Evolutionary conservation across 305 asterid species (phyloP).

Genomic region (Solanum chacoense): DNA sequence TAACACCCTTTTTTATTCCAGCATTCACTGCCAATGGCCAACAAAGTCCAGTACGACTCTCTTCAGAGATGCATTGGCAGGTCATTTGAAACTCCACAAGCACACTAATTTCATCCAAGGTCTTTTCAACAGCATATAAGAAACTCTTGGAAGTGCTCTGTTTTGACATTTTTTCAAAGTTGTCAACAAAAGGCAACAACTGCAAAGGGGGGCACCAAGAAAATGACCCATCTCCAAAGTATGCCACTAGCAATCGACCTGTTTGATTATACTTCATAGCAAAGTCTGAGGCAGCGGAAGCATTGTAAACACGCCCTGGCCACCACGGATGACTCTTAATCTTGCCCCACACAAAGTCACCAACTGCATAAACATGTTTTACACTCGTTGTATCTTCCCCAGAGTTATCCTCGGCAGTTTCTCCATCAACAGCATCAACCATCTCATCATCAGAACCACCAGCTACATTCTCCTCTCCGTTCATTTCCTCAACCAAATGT

Average conservation of each 20-base stretch:
- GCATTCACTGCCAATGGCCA: constrained; percentile 31
- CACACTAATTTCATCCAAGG: constrained; percentile 33
- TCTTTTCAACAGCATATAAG: constrained; percentile 26
- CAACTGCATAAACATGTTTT: constrained; percentile 25
- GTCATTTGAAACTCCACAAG: constrained; percentile 23
- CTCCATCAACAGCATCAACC: background rate
- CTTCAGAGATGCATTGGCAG: constrained; percentile 34
- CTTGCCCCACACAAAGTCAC: constrained; percentile 67
- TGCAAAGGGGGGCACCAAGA: constrained; percentile 53
- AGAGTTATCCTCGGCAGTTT: background rate
- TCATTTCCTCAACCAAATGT: background rate
- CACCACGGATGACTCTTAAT: constrained; percentile 45
- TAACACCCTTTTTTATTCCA: constrained; percentile 40
- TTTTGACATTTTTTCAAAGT: constrained; percentile 25
- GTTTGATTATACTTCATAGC: constrained; percentile 32
- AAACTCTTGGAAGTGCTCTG: constrained; percentile 23
- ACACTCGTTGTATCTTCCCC: background rate
- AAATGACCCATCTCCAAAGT: constrained; percentile 50
- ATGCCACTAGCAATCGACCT: constrained; percentile 36
- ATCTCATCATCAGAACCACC: background rate
- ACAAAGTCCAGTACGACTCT: constrained; percentile 19
- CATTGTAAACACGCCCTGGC: constrained; percentile 54
- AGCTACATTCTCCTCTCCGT: background rate
- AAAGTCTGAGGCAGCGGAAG: constrained; percentile 33
- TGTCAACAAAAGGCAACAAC: constrained; percentile 34